Evolutionary conservation across 2,329 filamentous ascomycete species (phyloP).

Genomic region (Catunica adiposa): DNA sequence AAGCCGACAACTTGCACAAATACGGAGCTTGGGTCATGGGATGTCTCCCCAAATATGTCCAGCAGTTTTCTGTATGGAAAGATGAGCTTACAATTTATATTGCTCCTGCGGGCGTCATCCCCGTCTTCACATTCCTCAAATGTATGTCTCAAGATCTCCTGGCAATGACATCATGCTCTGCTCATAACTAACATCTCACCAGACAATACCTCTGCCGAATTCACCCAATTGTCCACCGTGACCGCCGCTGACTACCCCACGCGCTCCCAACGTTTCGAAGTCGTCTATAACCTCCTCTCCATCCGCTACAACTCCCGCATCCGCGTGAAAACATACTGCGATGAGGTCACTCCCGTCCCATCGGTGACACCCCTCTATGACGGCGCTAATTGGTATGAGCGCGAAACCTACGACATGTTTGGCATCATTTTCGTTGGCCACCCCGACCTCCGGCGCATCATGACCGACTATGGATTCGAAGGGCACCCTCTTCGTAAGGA

Average conservation of each 20-base stretch:
- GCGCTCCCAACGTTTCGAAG: slow-evolving; percentile 86
- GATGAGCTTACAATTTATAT: slow-evolving; percentile 95
- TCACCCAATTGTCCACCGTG: slow-evolving; percentile 81
- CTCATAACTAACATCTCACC: slow-evolving; percentile 4
- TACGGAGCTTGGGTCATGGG: slow-evolving; percentile 97
- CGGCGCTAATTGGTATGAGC: slow-evolving; percentile 96
- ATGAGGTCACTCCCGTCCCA: slow-evolving; percentile 86
- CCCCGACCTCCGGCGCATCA: slow-evolving; percentile 88
- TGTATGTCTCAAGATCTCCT: slow-evolving; percentile 26
- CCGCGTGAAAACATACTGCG: slow-evolving; percentile 95
- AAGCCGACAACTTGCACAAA: slow-evolving; percentile 73
- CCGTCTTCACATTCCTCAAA: slow-evolving; percentile 88
- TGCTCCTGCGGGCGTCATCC: slow-evolving; percentile 70
- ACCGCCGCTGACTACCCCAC: slow-evolving; percentile 94
- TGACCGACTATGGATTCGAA: slow-evolving; percentile 99
- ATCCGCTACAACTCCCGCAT: slow-evolving; percentile 94
- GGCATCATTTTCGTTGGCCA: slow-evolving; percentile 93
- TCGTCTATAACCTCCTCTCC: slow-evolving; percentile 93
- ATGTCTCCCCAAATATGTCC: slow-evolving; percentile 91
- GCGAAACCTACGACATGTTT: slow-evolving; percentile 94
- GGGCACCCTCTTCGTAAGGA: slow-evolving; percentile 95
- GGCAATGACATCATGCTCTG: background rate
- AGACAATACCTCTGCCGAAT: slow-evolving; percentile 95
- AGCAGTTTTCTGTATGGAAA: slow-evolving; percentile 99
- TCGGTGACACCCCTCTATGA: slow-evolving; percentile 76